phyloP scores from a whole-genome alignment of 176 grass and related monocot genomes.

The Elaeis guineensis region DNA sequence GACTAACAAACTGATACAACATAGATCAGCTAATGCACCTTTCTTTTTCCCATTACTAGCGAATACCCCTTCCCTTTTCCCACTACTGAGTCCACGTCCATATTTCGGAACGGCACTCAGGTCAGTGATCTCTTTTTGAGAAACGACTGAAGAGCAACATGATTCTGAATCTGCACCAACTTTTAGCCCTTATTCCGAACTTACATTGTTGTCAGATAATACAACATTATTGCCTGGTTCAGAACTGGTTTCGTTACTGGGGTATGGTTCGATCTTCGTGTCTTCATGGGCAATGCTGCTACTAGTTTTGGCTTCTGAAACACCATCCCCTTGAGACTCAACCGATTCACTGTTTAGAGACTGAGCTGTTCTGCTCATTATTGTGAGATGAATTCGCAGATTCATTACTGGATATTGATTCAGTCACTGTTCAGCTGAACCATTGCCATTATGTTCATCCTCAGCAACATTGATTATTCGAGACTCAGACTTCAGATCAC shows the following conservation, averaged over 20 bases:
- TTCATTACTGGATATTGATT: constrained; percentile 18
- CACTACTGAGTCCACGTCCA: no score
- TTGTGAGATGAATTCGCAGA: constrained; percentile 21
- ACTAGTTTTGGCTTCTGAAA: constrained; percentile 17
- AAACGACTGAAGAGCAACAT: no score
- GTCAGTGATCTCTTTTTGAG: no score
- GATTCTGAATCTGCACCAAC: no score
- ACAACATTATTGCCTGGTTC: neutral
- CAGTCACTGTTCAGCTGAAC: constrained; percentile 22
- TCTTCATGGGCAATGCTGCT: constrained; percentile 20
- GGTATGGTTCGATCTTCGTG: constrained; percentile 2
- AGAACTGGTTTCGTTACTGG: neutral
- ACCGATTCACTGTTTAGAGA: constrained; percentile 18
- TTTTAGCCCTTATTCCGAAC: no score
- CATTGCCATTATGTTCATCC: constrained; percentile 16
- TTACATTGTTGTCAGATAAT: no score
- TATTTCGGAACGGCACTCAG: no score
- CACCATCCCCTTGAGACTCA: constrained; percentile 13
- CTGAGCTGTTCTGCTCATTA: constrained; percentile 8
- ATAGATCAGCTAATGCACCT: no score
- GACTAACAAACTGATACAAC: no score
- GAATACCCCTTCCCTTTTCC: no score
- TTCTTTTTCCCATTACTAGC: no score
- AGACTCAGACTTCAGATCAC: no score
- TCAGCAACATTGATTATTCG: neutral